Conservation (phyloP, 306 rosid genomes). For the Geum urbanum region DNA sequence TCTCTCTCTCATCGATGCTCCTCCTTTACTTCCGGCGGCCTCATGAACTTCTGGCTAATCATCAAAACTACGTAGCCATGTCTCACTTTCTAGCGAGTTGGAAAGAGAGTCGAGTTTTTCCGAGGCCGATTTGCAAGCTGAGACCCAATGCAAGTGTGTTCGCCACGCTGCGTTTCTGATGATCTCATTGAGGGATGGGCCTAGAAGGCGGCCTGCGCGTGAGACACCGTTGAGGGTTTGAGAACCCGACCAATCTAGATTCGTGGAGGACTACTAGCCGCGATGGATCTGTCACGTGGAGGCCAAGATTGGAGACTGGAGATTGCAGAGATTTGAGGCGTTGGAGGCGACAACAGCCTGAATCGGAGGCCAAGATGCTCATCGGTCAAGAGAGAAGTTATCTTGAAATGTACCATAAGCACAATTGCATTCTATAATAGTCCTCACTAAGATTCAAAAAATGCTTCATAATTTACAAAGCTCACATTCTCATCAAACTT, state of each 20-base stretch:
- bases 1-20: too few species aligned
- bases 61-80: too few species aligned
- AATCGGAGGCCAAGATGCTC: too few species aligned
- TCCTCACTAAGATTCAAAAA: background rate
- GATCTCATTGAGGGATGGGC: constrained; percentile 91
- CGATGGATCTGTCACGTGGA: constrained; percentile 6
- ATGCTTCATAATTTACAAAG: background rate
- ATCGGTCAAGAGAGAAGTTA: too few species aligned
- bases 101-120: constrained; percentile 83
- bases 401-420: background rate
- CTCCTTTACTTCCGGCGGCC: too few species aligned
- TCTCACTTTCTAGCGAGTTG: constrained; percentile 16
- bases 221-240: constrained; percentile 87
- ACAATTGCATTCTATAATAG: background rate
- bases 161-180: constrained; percentile 98
- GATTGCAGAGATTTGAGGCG: too few species aligned
- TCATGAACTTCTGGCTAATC: too few species aligned
- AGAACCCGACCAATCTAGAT: constrained; percentile 65
- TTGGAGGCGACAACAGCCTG: too few species aligned
- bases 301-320: too few species aligned
- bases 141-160: constrained; percentile 85
- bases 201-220: constrained; percentile 77
- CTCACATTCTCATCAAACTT: background rate
- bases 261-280: background rate
- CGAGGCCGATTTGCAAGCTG: constrained; percentile 77